Percentiles rank a stretch among this genome's conserved stretches.
Evolutionary conservation across 2,329 filamentous ascomycete species (phyloP).

Genomic region (Graphiopsis chlorocephala): DNA sequence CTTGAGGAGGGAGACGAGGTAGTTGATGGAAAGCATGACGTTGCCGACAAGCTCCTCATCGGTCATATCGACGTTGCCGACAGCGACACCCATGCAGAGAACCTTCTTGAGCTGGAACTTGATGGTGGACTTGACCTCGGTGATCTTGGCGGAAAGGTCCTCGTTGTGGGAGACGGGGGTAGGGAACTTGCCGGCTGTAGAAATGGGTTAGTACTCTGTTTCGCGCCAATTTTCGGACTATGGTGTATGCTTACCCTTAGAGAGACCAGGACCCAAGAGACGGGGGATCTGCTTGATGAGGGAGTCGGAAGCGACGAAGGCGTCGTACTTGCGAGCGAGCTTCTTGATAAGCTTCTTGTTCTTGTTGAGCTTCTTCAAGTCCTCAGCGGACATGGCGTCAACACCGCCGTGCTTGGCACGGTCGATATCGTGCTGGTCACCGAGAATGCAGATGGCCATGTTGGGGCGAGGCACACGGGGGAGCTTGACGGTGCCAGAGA

Average conservation of each 20-base stretch:
- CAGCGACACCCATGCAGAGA: constrained; percentile 98
- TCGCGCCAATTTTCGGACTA: background rate
- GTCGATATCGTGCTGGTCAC: constrained; percentile 98
- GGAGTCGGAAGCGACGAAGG: constrained; percentile 94
- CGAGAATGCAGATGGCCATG: constrained; percentile 86
- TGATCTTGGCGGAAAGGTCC: constrained; percentile 92
- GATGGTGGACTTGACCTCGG: constrained; percentile 99
- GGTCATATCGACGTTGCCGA: constrained; percentile 97
- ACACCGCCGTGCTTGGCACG: constrained; percentile 99
- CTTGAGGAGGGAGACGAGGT: constrained; percentile 98
- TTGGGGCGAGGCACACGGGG: constrained; percentile 85
- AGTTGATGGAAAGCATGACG: constrained; percentile 99
- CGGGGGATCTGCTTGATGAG: constrained; percentile 99
- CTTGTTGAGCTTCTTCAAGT: constrained; percentile 99
- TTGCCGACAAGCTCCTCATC: constrained; percentile 95
- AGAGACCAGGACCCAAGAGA: constrained; percentile 98
- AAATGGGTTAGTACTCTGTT: constrained; percentile 29
- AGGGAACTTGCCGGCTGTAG: constrained; percentile 95
- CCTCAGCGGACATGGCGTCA: constrained; percentile 96
- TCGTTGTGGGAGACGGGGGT: constrained; percentile 96
- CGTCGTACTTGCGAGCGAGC: constrained; percentile 99
- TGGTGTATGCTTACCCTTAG: constrained; percentile 65
- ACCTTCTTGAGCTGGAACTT: constrained; percentile 99
- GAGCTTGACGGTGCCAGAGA: constrained; percentile 98
- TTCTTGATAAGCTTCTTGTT: constrained; percentile 99